Base-by-base conservation (phyloP, 306 rosid genomes). In the Pterocarpus macrocarpus region DNA sequence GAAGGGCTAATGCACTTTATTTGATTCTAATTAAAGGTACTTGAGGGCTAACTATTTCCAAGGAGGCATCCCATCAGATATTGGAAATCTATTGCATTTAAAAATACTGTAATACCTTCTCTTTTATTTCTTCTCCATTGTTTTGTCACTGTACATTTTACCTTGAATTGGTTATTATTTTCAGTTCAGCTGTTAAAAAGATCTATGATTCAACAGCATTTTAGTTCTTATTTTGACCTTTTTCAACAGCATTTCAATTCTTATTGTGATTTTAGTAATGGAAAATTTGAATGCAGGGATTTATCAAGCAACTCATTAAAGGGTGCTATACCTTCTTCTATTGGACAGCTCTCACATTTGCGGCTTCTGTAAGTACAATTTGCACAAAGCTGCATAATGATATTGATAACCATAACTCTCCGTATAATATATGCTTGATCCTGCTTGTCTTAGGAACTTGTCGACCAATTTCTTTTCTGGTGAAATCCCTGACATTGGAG, bases 241-340 rank as follows among this genome's bases (percentile, higher is more conserved):
- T 49, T 35, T 50, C 17, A 38, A 16, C 35, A 13, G 34, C 16
- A 30, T 82, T 36, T 61, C 0, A 44, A 28, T 65, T 39, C 3
- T 6, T 12, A 38, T 33, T 10, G 76, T 12, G 32, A 17, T 57
- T 57, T 39, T 64, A 76, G 35, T 77, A 55, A 55, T 15, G 7
- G 8, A 9, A 8, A 72, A 45, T 59, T 52, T 75, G 14, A 47
- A 33, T 83, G 71, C 58, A 91, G 96, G 80, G 93, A 91, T 71
- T 76, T 91, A 64, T 91, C 93, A 32, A 86, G 93, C 85, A 91
- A 91, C 84, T 86, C 85, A 67, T 64, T 91, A 13, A 91, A 86
- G 83, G 96, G 93, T 2, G 91, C 90, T 3, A 92, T 92, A 88
- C 92, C 97, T 61, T 88, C 97, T 28, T 85, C 92, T 8, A 82